These are phyloP conservation scores for Combretum micranthum DNA, from an alignment of 345 rosid genomes.

Conservation along the genomic window DNA sequence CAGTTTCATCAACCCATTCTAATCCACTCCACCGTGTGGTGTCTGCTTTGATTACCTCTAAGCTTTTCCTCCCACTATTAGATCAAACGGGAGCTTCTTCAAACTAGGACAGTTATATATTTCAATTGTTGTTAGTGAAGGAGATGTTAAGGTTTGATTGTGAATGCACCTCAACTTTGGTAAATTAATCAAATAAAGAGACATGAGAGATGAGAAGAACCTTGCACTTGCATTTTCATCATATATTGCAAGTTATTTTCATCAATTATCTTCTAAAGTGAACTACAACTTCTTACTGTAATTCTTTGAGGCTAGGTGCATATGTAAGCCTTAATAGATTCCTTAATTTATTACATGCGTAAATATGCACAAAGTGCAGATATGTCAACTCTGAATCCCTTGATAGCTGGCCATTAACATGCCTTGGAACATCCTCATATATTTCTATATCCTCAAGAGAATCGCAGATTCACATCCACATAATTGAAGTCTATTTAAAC, in stretches of 20 bases:
- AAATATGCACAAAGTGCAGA: no score
- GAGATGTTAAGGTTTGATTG: constrained; percentile 5
- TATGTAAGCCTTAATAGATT: no score
- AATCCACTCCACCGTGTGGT: constrained; percentile 16
- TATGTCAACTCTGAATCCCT: no score
- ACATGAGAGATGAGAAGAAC: not conserved
- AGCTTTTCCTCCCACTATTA: constrained; percentile 6
- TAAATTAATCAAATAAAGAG: not conserved
- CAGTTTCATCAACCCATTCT: constrained; percentile 23
- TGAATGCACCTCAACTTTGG: constrained; percentile 9
- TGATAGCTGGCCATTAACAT: no score
- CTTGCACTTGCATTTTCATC: not conserved
- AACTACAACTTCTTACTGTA: not conserved
- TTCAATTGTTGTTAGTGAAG: constrained; percentile 2
- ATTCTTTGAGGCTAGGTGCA: constrained; percentile 1
- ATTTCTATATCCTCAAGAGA: no score
- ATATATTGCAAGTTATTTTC: not conserved
- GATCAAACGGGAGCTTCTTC: no score
- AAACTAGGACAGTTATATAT: not conserved
- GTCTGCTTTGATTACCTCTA: constrained; percentile 7
- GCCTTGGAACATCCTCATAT: no score
- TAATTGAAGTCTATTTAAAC: no score
- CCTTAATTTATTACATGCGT: no score
- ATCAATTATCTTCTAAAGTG: constrained; percentile 3
- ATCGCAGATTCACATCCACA: no score